Evolutionary conservation across 768 basidiomycete genomes (phyloP).

Genomic region (Amanita phalloides): DNA sequence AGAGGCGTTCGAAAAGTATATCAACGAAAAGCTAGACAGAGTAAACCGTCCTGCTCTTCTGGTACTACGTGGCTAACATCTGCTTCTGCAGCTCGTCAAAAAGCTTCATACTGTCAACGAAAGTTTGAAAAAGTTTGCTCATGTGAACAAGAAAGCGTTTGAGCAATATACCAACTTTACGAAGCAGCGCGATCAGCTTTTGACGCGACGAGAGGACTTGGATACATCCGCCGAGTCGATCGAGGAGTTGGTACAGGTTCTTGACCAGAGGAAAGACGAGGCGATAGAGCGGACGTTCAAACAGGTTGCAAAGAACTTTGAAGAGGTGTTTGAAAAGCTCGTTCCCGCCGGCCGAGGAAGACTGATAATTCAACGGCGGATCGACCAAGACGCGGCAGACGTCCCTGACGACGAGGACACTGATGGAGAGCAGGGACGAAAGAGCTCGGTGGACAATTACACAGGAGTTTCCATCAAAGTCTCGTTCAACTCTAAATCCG

Average conservation of each 20-base stretch:
- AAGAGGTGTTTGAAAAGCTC: conserved; percentile 92
- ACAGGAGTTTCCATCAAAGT: conserved; percentile 97
- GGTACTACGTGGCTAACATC: not conserved
- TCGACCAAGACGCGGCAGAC: conserved; percentile 73
- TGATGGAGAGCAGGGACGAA: conserved; percentile 20
- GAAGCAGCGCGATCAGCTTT: conserved; percentile 88
- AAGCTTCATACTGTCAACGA: conserved; percentile 91
- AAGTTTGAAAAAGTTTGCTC: conserved; percentile 89
- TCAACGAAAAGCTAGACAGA: conserved; percentile 76
- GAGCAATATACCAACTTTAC: conserved; percentile 98
- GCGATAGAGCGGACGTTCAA: conserved; percentile 98
- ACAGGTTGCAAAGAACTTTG: conserved; percentile 94
- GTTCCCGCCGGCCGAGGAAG: conserved; percentile 90
- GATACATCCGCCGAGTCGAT: conserved; percentile 87
- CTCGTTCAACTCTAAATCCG: conserved; percentile 97
- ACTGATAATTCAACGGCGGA: conserved; percentile 84
- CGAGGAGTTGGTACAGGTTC: conserved; percentile 82
- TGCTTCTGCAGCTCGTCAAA: conserved; percentile 63
- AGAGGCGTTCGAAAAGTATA: conserved; percentile 95
- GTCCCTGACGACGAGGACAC: conserved; percentile 67
- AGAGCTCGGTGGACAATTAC: conserved; percentile 82
- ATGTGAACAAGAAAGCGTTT: conserved; percentile 99
- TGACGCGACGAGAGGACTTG: conserved; percentile 80
- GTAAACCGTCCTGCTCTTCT: conserved; percentile 30
- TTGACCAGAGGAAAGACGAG: conserved; percentile 97